A percentile compares a stretch with the other conserved stretches of the same genome.
Evolutionary conservation across 2,329 filamentous ascomycete species (phyloP).

Genomic region (Aspergillus proliferans): DNA sequence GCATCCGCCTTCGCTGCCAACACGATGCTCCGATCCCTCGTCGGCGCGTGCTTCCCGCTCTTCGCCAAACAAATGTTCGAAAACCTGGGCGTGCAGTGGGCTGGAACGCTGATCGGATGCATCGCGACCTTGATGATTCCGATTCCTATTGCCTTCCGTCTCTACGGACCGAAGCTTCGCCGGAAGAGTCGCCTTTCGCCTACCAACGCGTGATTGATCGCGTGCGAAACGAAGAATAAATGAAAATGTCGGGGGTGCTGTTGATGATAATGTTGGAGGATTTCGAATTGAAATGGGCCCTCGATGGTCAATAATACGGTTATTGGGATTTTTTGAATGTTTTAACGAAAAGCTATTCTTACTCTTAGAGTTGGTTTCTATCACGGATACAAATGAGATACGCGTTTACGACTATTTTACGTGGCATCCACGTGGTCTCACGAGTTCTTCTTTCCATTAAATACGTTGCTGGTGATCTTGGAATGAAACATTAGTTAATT

Average conservation of each 20-base stretch:
- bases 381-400: too few species aligned
- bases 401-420: too few species aligned
- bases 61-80: conserved; percentile 18
- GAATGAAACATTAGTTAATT: too few species aligned
- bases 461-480: too few species aligned
- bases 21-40: conserved; percentile 18
- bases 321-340: too few species aligned
- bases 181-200: conserved; percentile 13
- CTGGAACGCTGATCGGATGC: conserved; percentile 13
- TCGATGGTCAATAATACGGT: too few species aligned
- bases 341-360: too few species aligned
- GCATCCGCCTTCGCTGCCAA: conserved; percentile 17
- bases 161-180: conserved; percentile 11
- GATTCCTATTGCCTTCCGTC: conserved; percentile 14
- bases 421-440: too few species aligned
- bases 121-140: conserved; percentile 18
- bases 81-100: conserved; percentile 18
- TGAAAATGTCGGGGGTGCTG: not conserved
- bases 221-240: too few species aligned
- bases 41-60: conserved; percentile 15
- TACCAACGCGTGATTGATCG: not conserved
- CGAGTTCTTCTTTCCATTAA: too few species aligned
- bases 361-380: too few species aligned
- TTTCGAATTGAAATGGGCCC: not conserved
- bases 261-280: not conserved